Percentiles rank a stretch among this genome's conserved stretches.
phyloP scores from a whole-genome alignment of 495 filamentous ascomycete species.

The Podospora bellae-mahoneyi region DNA sequence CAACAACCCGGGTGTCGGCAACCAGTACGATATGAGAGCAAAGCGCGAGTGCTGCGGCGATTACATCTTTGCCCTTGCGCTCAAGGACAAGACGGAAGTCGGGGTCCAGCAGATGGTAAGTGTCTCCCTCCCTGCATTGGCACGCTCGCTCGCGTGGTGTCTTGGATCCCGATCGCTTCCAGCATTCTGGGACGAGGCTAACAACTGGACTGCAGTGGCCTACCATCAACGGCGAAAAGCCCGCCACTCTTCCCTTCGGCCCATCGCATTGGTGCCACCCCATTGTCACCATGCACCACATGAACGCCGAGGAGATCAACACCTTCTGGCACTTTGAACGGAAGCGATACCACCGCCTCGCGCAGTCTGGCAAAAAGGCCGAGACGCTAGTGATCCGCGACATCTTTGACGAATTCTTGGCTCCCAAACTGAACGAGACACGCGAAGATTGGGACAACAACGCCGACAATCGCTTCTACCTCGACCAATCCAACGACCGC shows the following conservation, averaged over 20 bases:
- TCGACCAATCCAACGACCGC: slow-evolving; percentile 25
- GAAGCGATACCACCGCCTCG: slow-evolving; percentile 22
- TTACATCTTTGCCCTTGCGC: slow-evolving; percentile 56
- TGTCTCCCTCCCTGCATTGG: neutral
- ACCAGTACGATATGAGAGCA: slow-evolving; percentile 52
- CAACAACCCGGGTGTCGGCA: slow-evolving; percentile 39
- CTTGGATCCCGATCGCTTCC: slow-evolving; percentile 45
- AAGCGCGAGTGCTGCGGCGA: slow-evolving; percentile 66
- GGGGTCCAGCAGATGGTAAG: slow-evolving; percentile 38
- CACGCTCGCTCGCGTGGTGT: slow-evolving; percentile 23
- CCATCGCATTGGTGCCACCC: slow-evolving; percentile 57
- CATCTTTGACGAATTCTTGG: slow-evolving; percentile 45
- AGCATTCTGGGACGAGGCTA: slow-evolving; percentile 10
- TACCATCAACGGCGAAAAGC: slow-evolving; percentile 58
- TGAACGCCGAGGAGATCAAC: slow-evolving; percentile 52
- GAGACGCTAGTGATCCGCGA: slow-evolving; percentile 41
- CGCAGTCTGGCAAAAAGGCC: slow-evolving; percentile 6
- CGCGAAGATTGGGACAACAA: slow-evolving; percentile 52
- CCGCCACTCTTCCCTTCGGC: slow-evolving; percentile 48
- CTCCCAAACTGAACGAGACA: slow-evolving; percentile 29
- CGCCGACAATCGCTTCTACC: slow-evolving; percentile 41
- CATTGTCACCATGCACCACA: slow-evolving; percentile 59
- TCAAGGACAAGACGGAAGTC: slow-evolving; percentile 46
- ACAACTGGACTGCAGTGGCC: slow-evolving; percentile 40
- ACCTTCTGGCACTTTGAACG: slow-evolving; percentile 54